Evolutionary conservation across 2,329 filamentous ascomycete genomes (phyloP).

Genomic region (Ophiostoma piceae): DNA sequence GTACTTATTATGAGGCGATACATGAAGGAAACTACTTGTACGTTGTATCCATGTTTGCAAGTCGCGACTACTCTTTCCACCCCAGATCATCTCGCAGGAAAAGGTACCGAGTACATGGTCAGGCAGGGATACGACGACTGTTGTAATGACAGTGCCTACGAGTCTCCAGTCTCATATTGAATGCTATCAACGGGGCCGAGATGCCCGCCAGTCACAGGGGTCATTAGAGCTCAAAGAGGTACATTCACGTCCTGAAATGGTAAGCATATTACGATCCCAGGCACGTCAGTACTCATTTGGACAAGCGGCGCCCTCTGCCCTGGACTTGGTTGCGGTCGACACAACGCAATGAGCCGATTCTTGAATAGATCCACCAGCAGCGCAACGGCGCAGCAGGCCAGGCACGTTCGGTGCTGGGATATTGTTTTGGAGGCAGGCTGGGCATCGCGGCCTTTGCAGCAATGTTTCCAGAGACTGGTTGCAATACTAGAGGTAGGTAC

Average conservation of each 20-base stretch:
- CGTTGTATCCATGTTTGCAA: too few species aligned
- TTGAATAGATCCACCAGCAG: neutral
- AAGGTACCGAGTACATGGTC: neutral
- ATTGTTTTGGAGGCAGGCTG: neutral
- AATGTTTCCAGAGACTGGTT: neutral
- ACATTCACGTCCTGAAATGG: neutral
- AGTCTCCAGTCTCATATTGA: neutral
- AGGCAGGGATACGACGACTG: neutral
- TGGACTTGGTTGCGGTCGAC: neutral
- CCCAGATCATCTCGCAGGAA: neutral
- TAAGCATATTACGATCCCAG: neutral
- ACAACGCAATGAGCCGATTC: conserved; percentile 8
- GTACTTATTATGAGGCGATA: neutral
- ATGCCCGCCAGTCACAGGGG: neutral
- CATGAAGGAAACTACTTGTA: neutral
- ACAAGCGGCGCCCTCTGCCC: conserved; percentile 2
- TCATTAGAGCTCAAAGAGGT: neutral
- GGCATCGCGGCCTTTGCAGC: neutral
- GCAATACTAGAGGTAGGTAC: too few species aligned
- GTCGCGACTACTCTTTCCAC: too few species aligned
- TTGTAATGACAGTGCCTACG: neutral
- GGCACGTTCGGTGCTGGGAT: neutral
- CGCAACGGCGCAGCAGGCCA: neutral
- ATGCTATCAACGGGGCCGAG: neutral
- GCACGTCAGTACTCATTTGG: neutral